A percentile compares a stretch with the other conserved stretches of the same genome.
phyloP scores from a whole-genome alignment of 2,329 filamentous ascomycete genomes.

The Cladorrhinum sp. region DNA sequence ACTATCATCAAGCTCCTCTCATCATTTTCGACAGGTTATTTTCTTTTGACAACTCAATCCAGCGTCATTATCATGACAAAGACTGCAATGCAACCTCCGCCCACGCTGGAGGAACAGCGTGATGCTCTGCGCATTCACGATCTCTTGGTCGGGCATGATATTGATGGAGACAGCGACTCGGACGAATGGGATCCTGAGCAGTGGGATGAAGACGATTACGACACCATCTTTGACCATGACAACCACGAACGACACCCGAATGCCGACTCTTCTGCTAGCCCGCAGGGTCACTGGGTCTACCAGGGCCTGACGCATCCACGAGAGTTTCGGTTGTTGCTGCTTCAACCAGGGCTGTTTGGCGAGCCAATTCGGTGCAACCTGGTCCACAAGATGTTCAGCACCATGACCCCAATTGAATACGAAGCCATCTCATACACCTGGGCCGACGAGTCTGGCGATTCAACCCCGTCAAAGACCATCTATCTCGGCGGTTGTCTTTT shows the following conservation, averaged over 20 bases:
- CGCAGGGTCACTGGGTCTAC: background rate
- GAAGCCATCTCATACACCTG: slow-evolving; percentile 12
- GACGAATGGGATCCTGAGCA: background rate
- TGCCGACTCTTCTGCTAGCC: too few species aligned
- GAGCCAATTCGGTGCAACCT: background rate
- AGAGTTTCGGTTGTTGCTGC: background rate
- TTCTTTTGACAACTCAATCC: too few species aligned
- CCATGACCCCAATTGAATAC: background rate
- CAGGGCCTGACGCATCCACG: background rate
- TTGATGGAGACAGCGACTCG: too few species aligned
- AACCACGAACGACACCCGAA: background rate
- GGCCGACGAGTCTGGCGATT: slow-evolving; percentile 9
- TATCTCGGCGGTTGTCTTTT: background rate
- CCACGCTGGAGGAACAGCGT: too few species aligned
- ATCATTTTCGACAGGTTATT: too few species aligned
- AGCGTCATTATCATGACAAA: too few species aligned
- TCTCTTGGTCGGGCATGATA: too few species aligned
- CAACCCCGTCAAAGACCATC: background rate
- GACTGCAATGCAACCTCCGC: too few species aligned
- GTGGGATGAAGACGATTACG: background rate
- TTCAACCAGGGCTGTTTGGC: background rate
- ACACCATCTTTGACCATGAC: background rate
- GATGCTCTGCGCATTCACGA: too few species aligned
- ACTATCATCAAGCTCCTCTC: too few species aligned
- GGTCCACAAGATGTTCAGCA: background rate